Conservation (phyloP, 805 yeast species). For the Lachancea dasiensis region DNA sequence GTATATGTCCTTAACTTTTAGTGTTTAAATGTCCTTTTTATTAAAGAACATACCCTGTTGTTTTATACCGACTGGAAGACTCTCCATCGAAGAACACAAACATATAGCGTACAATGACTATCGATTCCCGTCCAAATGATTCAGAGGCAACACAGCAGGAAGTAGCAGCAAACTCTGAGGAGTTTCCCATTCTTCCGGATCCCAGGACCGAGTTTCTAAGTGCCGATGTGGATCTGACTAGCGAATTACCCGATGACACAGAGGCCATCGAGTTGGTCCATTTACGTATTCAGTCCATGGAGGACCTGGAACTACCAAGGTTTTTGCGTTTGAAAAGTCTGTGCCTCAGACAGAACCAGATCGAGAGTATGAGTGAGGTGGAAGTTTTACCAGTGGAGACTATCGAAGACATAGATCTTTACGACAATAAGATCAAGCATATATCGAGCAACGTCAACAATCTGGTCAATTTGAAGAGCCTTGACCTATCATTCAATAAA, state of each 20-base stretch:
- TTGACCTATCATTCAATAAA: constrained; percentile 87
- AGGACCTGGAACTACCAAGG: constrained; percentile 51
- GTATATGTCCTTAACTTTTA: not conserved
- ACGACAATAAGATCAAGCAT: constrained; percentile 87
- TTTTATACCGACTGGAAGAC: too few species aligned
- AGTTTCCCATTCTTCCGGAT: constrained; percentile 28
- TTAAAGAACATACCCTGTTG: too few species aligned
- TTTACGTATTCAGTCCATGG: constrained; percentile 57
- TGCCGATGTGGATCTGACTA: constrained; percentile 63
- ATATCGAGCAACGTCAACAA: constrained; percentile 65
- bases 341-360: constrained; percentile 77
- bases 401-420: constrained; percentile 76
- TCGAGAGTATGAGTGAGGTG: constrained; percentile 66
- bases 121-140: not conserved
- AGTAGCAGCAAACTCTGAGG: not conserved
- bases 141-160: not conserved
- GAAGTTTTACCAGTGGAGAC: constrained; percentile 51
- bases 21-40: too few species aligned
- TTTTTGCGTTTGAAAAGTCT: constrained; percentile 54
- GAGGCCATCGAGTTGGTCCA: constrained; percentile 63
- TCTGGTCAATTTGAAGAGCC: constrained; percentile 46
- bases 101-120: not conserved
- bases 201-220: constrained; percentile 46
- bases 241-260: constrained; percentile 49
- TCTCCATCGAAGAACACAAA: not conserved